Evolutionary conservation across 371 early-diverging fungal species (phyloP).

Genomic region (Apophysomyces sp.): DNA sequence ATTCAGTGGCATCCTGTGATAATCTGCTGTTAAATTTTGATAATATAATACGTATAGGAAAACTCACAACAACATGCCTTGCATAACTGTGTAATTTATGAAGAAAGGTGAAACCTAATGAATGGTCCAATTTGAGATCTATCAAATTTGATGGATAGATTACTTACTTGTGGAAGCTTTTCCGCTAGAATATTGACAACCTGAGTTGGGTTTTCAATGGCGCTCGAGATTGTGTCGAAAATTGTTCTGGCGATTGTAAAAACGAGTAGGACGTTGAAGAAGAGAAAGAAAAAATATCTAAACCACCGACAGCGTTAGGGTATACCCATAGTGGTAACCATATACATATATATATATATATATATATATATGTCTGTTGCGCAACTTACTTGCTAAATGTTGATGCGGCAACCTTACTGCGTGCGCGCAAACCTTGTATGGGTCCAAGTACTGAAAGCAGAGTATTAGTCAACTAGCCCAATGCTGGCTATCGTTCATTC

Average conservation of each 20-base stretch:
- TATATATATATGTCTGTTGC: background rate
- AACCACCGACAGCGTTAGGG: background rate
- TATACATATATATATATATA: no score
- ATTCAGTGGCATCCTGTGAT: conserved; percentile 57
- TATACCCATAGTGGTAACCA: no score
- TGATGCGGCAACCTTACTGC: conserved; percentile 42
- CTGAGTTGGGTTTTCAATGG: conserved; percentile 52
- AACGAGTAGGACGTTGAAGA: conserved; percentile 88
- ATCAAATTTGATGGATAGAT: background rate
- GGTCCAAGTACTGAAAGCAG: conserved; percentile 15
- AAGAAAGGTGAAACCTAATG: conserved; percentile 76
- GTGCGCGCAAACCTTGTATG: conserved; percentile 41
- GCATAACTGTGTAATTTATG: conserved; percentile 72
- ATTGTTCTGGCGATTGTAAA: conserved; percentile 79
- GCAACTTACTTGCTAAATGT: conserved; percentile 47
- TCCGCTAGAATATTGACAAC: conserved; percentile 64
- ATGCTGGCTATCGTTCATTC: no score
- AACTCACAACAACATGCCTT: conserved; percentile 57
- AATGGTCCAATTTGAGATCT: no score
- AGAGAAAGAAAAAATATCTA: conserved; percentile 83
- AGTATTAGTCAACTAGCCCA: background rate
- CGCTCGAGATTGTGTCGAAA: conserved; percentile 57
- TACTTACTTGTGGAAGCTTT: conserved; percentile 47
- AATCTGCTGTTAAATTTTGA: background rate
- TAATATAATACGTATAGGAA: background rate